These are phyloP conservation scores for Aspergillus flavus DNA, from an alignment of 2,329 filamentous ascomycete species.

Conservation along the genomic window DNA sequence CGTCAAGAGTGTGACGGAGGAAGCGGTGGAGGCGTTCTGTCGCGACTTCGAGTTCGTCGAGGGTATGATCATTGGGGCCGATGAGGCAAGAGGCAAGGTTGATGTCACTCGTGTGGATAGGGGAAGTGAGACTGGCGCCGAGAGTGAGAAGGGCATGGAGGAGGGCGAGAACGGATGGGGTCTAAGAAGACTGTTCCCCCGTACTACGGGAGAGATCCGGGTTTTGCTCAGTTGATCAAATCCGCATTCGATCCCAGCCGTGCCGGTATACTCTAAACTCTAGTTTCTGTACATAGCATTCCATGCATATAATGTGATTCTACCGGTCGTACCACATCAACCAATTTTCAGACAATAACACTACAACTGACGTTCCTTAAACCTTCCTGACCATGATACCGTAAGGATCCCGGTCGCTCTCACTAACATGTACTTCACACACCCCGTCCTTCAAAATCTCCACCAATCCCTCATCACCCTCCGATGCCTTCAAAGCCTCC, in stretches of 20 bases:
- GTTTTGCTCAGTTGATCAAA: constrained; percentile 59
- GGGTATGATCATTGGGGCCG: constrained; percentile 60
- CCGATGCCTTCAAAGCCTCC: constrained; percentile 42
- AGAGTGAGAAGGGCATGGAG: constrained; percentile 28
- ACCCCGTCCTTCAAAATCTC: constrained; percentile 57
- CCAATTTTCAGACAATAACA: not conserved
- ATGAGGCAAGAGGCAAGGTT: constrained; percentile 51
- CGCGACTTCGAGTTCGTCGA: constrained; percentile 77
- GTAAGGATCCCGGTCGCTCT: constrained; percentile 84
- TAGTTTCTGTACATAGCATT: not conserved
- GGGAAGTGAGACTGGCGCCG: constrained; percentile 26
- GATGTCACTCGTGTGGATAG: constrained; percentile 32
- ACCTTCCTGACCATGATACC: constrained; percentile 61
- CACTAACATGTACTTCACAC: constrained; percentile 72
- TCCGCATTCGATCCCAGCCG: not conserved
- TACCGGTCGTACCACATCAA: not conserved
- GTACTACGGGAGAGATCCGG: constrained; percentile 65
- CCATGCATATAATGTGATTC: not conserved
- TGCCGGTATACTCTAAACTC: not conserved
- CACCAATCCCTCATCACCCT: constrained; percentile 38
- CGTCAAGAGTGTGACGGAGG: constrained; percentile 75
- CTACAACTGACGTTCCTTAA: not conserved
- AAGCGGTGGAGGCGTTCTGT: constrained; percentile 82
- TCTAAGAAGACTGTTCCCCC: constrained; percentile 62
- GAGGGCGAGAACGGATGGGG: constrained; percentile 38